Evolutionary conservation across 2,329 filamentous ascomycete genomes (phyloP).

Genomic region (Scedosporium minutisporum): DNA sequence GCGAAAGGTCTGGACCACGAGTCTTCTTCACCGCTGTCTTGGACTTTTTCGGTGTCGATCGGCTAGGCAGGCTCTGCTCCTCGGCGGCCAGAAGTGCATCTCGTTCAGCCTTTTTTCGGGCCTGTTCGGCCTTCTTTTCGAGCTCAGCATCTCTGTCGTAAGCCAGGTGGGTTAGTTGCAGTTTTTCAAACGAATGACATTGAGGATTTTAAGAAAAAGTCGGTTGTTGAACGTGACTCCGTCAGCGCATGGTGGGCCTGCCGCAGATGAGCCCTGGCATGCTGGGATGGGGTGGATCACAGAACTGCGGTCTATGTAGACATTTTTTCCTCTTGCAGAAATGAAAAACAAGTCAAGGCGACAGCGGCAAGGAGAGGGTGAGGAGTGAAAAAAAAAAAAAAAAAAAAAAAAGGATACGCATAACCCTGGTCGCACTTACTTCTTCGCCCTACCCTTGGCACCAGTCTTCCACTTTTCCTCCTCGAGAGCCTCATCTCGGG

Average conservation of each 20-base stretch:
- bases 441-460: constrained; percentile 75
- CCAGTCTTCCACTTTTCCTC: constrained; percentile 76
- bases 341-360: background rate
- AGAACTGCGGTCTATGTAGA: background rate
- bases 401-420: background rate
- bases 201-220: background rate
- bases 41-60: constrained; percentile 54
- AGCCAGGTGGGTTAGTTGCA: background rate
- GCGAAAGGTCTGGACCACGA: constrained; percentile 63
- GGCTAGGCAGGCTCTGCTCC: constrained; percentile 54
- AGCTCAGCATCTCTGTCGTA: constrained; percentile 68
- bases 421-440: constrained; percentile 45
- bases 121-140: constrained; percentile 71
- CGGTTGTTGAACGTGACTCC: background rate
- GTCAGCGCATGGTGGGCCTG: background rate
- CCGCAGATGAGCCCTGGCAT: background rate
- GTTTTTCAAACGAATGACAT: background rate
- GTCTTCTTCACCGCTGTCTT: constrained; percentile 62
- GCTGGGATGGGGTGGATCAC: background rate
- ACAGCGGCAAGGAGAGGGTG: background rate
- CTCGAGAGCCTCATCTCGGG: constrained; percentile 58
- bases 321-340: background rate
- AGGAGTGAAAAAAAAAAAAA: background rate
- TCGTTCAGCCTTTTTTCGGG: constrained; percentile 84
- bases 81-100: constrained; percentile 77